phyloP scores from a whole-genome alignment of 345 rosid species.

The Erodium maritimum region DNA sequence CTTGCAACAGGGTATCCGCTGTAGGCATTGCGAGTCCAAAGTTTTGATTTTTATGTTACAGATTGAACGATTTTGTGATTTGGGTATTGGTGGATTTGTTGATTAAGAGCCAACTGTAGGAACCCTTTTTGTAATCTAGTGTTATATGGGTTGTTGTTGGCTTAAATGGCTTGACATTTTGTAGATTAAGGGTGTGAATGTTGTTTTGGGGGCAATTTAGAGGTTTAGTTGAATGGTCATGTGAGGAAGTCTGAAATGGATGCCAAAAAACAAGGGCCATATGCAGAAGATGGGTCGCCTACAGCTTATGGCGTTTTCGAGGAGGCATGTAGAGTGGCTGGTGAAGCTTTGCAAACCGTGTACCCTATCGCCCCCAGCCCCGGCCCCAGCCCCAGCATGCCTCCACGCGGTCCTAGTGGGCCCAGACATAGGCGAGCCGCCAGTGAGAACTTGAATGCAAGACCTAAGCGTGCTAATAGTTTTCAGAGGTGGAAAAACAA shows the following conservation, averaged over 20 bases:
- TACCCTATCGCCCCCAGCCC: conserved; percentile 10
- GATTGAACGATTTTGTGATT: too few species aligned
- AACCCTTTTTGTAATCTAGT: not conserved
- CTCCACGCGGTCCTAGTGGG: not conserved
- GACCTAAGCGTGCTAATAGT: conserved; percentile 25
- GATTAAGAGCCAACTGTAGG: not conserved
- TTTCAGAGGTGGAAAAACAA: conserved; percentile 58
- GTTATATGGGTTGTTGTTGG: not conserved
- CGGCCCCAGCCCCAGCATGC: conserved; percentile 6
- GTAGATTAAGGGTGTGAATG: not conserved
- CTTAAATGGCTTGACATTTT: not conserved
- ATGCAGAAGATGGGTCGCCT: conserved; percentile 27
- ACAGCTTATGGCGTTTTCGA: conserved; percentile 25
- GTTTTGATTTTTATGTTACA: too few species aligned
- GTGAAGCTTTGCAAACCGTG: conserved; percentile 28
- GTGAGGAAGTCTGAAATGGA: not conserved
- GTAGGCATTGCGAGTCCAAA: too few species aligned
- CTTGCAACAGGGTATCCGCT: too few species aligned
- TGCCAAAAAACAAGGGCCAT: conserved; percentile 35
- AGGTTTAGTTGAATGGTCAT: not conserved
- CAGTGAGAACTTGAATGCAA: conserved; percentile 35
- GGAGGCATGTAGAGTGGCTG: conserved; percentile 38
- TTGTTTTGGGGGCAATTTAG: not conserved
- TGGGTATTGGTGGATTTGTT: not conserved
- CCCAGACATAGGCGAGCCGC: conserved; percentile 39